Evolutionary conservation across 140 eudicot genomes (phyloP), one percentile per base, ranked within the genome.

Genomic region (Eryngium alpinum): DNA sequence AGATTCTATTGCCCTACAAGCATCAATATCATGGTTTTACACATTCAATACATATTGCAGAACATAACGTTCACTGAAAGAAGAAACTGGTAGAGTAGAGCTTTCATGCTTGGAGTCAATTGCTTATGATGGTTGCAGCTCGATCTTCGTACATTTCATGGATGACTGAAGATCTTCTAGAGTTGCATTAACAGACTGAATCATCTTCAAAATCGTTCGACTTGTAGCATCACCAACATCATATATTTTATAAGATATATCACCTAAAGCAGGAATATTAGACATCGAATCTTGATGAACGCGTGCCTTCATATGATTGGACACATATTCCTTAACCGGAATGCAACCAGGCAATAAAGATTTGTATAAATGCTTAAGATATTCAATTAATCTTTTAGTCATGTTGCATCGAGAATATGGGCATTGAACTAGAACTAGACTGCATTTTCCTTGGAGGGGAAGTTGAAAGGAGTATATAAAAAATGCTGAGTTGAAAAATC

Each of bases 271-370:
- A 14, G 88, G 87, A 73, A 88, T 25, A 15, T 53, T 80, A 28
- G 92, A 70, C 77, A 32, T 86, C 52, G 89, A 78, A 83, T 91
- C 86, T 81, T 84, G 82, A 28, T 80, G 87, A 25, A 84, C 59
- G 67, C 69, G 53, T 29, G 86, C 90, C 84, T 87, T 94, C 27
- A 72, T 59, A 65, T 89, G 91, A 67, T 84, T 57, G 49, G 51
- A 85, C 21, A 87, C 19, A 78, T 43, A 84, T 17, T 86, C 84
- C 84, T 72, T 90, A 34, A 91, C 95, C 6, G 93, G 93, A 31
- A 89, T 78, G 81, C 99, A 94, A 85, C 91, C 95, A 97, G 93
- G 79, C 99, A 94, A 32, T 72, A 79, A 22, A 83, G 81, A 86
- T 89, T 87, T 81, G 82, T 78, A 80, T 97, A 94, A 94, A 18